Evolutionary conservation across 257 asterid species (phyloP), one percentile per base, ranked within the genome.

Genomic region (Solanum tarapatanum): DNA sequence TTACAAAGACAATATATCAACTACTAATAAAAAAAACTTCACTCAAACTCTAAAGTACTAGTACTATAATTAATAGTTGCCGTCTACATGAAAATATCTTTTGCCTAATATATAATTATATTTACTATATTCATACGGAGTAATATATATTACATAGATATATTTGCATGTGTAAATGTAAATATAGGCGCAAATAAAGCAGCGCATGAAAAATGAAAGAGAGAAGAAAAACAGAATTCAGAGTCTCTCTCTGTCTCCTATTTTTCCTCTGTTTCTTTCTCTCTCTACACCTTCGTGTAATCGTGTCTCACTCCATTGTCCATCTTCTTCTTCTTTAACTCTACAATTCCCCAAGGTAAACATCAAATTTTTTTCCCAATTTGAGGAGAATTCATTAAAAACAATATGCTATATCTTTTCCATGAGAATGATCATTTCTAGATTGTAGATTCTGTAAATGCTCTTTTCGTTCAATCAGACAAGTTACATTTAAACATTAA

Each of bases 231-330:
- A 14, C 43, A 82, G 85, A 79, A 79, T 79, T 41, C 64, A 16
- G 16, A 24, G 35, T 37, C 86, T 24, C 14, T 80, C 37, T 62
- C 91, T 68, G 36, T 64, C 36, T 83, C 88, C 87, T 85, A 73
- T 37, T 66, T 84, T 35, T 83, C 73, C 80, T 86, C 84, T 83
- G 60, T 76, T 37, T 76, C 17, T 74, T 72, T 72, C 80, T 62
- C 86, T 91, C 88, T 87, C 87, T 83, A 36, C 48, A 70, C 83
- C 80, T 76, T 88, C 80, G 30, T 58, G 66, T 58, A 58, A 58
- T 58, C 66, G 66, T 87, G 76, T 85, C 88, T 84, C 84, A 92
- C 90, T 88, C 94, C 93, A 89, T 90, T 87, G 87, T 85, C 85
- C 79, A 90, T 90, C 90, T 69, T 76, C 79, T 87, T 77, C 86